phyloP scores from a whole-genome alignment of 768 basidiomycete species.

The Russula brevipes region DNA sequence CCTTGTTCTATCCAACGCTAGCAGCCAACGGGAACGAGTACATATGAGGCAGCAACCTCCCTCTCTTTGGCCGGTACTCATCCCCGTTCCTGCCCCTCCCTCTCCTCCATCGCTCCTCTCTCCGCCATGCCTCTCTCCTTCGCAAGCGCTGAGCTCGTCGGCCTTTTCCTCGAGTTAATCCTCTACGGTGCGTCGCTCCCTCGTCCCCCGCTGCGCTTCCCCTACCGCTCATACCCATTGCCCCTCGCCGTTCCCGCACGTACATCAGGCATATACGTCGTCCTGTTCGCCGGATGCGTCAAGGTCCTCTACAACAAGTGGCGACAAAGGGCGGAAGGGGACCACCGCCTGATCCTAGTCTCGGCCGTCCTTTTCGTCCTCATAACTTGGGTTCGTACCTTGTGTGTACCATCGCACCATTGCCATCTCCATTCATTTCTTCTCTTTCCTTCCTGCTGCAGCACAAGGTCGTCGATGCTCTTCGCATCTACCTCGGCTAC shows the following conservation, averaged over 20 bases:
- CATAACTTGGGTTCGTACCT: conserved; percentile 18
- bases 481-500: conserved; percentile 14
- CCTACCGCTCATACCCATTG: too few relatives aligned
- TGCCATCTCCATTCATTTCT: not conserved
- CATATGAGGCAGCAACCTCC: conserved; percentile 19
- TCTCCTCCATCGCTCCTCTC: not conserved
- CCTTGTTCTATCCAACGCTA: not conserved
- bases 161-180: not conserved
- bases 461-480: conserved; percentile 10
- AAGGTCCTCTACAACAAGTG: not conserved
- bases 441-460: not conserved
- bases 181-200: too few relatives aligned
- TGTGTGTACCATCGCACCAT: not conserved
- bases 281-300: not conserved
- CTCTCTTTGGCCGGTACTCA: conserved; percentile 11
- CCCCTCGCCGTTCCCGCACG: not conserved
- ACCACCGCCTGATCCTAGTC: conserved; percentile 14
- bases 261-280: conserved; percentile 9
- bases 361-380: conserved; percentile 15
- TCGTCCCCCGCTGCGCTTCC: too few relatives aligned
- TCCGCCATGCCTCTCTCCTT: conserved; percentile 5
- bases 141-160: conserved; percentile 15
- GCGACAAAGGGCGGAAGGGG: conserved; percentile 3
- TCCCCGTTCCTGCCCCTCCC: conserved; percentile 7
- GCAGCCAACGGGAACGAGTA: conserved; percentile 4